phyloP scores from a whole-genome alignment of 2,329 filamentous ascomycete species.

The Chalara sp. region DNA sequence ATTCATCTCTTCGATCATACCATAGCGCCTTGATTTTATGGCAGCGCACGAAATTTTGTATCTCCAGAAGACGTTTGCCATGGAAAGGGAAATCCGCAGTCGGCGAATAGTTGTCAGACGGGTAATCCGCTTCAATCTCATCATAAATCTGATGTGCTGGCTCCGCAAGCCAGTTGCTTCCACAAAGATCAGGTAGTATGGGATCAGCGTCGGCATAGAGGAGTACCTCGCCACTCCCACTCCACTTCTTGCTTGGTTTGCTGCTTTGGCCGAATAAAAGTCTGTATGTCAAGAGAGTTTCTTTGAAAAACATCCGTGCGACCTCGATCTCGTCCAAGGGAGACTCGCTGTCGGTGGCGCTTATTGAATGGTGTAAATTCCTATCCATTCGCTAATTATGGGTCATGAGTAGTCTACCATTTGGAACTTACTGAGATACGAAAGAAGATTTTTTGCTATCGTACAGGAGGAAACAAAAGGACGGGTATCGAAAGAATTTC shows the following conservation, averaged over 20 bases:
- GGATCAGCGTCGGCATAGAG: too few species aligned
- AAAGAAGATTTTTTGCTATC: neutral
- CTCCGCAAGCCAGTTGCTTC: neutral
- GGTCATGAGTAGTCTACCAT: too few species aligned
- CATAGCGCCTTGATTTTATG: conserved; percentile 6
- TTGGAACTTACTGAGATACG: too few species aligned
- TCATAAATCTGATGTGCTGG: conserved; percentile 8
- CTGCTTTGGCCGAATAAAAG: conserved; percentile 14
- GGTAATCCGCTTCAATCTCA: conserved; percentile 9
- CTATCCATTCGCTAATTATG: too few species aligned
- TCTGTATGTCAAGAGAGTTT: conserved; percentile 16
- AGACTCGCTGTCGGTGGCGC: too few species aligned
- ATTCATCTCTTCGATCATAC: conserved; percentile 8
- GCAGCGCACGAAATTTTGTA: conserved; percentile 8
- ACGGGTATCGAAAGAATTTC: conserved; percentile 10
- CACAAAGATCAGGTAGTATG: too few species aligned
- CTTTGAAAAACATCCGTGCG: conserved; percentile 8
- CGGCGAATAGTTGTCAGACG: conserved; percentile 1
- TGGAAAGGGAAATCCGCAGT: conserved; percentile 11
- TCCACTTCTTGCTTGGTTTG: neutral
- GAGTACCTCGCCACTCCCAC: too few species aligned
- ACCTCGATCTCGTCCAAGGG: neutral
- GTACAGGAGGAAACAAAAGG: conserved; percentile 5
- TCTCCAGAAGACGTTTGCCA: conserved; percentile 8
- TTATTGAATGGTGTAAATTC: neutral